Percentiles rank a stretch among this genome's conserved stretches.
These are phyloP conservation scores for Umbelopsis isabellina DNA, from an alignment of 192 early-diverging fungal genomes.

Conservation along the genomic window DNA sequence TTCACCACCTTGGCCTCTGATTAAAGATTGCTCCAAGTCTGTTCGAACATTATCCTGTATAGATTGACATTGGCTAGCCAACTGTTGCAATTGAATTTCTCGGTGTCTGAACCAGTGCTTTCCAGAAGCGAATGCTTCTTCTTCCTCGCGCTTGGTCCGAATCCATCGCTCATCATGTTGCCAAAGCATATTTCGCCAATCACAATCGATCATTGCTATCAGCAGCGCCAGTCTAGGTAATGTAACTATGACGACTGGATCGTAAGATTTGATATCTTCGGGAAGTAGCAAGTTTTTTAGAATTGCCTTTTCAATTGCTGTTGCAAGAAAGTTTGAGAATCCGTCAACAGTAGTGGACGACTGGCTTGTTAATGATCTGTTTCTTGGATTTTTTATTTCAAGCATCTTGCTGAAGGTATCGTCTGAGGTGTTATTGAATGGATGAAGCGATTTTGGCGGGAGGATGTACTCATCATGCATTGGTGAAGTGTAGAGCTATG, in stretches of 20 bases:
- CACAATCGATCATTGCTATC: neutral
- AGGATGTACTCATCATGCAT: neutral
- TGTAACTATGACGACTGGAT: neutral
- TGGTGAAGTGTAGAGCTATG: no score
- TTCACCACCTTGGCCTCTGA: neutral
- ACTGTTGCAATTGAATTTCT: neutral
- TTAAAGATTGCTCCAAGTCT: neutral
- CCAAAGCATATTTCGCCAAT: conserved; percentile 1
- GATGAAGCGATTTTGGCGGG: neutral
- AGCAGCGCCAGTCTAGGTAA: conserved; percentile 8
- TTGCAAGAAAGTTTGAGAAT: neutral
- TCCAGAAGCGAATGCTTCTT: conserved; percentile 9
- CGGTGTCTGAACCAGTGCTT: neutral
- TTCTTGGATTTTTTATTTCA: no score
- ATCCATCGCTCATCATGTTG: conserved; percentile 1
- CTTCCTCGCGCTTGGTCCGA: neutral
- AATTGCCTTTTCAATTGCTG: neutral
- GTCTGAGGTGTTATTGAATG: neutral
- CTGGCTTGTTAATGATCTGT: no score
- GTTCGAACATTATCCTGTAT: neutral
- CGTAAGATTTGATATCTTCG: conserved; percentile 10
- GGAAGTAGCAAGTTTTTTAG: neutral
- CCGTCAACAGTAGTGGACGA: neutral
- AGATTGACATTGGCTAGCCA: conserved; percentile 3
- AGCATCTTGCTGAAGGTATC: neutral